A percentile compares a stretch with the other conserved stretches of the same genome.
Evolutionary conservation across 139 green algal genomes (phyloP).

Genomic region (Chlorella sp.): DNA sequence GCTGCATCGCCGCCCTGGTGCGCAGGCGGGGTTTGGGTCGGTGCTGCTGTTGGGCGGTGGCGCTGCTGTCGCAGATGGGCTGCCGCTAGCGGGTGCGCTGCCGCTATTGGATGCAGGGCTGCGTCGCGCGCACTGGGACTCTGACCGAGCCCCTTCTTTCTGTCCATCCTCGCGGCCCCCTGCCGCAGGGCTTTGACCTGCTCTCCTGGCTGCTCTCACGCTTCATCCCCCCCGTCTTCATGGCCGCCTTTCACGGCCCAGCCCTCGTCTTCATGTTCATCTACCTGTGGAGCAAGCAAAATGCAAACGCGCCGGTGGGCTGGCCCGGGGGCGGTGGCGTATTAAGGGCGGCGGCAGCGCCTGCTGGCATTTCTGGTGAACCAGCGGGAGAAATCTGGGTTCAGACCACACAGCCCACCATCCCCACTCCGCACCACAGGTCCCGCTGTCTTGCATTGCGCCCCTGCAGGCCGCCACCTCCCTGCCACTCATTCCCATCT

Average conservation of each 20-base stretch:
- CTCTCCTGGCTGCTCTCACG: neutral
- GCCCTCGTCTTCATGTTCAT: conserved; percentile 74
- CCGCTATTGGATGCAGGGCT: neutral
- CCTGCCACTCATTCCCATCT: no score
- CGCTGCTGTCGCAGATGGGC: neutral
- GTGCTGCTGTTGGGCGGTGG: neutral
- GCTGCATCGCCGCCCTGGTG: conserved; percentile 27
- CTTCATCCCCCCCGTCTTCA: conserved; percentile 46
- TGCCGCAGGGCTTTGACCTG: conserved; percentile 27
- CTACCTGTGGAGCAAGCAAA: conserved; percentile 72
- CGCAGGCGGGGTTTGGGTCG: neutral
- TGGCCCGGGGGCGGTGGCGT: no score
- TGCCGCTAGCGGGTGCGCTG: no score
- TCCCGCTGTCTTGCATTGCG: no score
- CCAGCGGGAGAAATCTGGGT: no score
- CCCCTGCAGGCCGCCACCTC: no score
- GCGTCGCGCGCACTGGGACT: no score
- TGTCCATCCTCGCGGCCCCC: neutral
- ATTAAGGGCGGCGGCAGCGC: no score
- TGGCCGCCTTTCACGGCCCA: conserved; percentile 50
- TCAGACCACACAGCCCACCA: no score
- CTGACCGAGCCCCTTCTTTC: no score
- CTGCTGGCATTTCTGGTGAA: no score
- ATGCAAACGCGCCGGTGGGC: conserved; percentile 43
- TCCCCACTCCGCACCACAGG: no score